phyloP scores from a whole-genome alignment of 805 yeast genomes.

The Candida rishiriensis region DNA sequence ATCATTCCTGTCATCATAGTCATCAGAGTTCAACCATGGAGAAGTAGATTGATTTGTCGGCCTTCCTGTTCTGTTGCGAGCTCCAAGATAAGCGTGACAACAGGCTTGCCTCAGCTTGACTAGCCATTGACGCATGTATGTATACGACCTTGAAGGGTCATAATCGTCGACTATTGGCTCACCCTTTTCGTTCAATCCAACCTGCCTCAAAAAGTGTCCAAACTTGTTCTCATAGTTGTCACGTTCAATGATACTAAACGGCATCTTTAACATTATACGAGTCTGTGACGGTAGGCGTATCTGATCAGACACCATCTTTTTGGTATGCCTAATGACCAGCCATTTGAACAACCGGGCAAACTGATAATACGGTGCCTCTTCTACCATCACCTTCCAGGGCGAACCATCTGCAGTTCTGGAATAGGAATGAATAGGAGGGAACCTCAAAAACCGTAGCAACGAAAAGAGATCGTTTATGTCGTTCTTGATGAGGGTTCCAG shows the following conservation, averaged over 20 bases:
- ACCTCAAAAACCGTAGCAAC: slow-evolving; percentile 59
- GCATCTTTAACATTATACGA: slow-evolving; percentile 62
- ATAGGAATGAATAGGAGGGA: slow-evolving; percentile 54
- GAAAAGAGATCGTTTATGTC: slow-evolving; percentile 66
- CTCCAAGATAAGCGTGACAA: slow-evolving; percentile 60
- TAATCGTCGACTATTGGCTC: slow-evolving; percentile 45
- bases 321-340: slow-evolving; percentile 75
- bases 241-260: slow-evolving; percentile 79
- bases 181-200: slow-evolving; percentile 49
- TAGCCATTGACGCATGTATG: slow-evolving; percentile 65
- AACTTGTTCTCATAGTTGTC: slow-evolving; percentile 70
- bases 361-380: slow-evolving; percentile 31
- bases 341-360: slow-evolving; percentile 48
- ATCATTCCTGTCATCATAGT: slow-evolving; percentile 7
- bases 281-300: slow-evolving; percentile 75
- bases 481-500: slow-evolving; percentile 86
- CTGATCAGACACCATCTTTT: slow-evolving; percentile 74
- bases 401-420: slow-evolving; percentile 14
- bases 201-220: slow-evolving; percentile 53
- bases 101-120: slow-evolving; percentile 70
- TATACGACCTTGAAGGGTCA: slow-evolving; percentile 41
- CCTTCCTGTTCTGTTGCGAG: slow-evolving; percentile 2
- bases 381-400: slow-evolving; percentile 25
- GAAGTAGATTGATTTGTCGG: too few species aligned
- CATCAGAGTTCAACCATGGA: slow-evolving; percentile 3